Evolutionary conservation across 2,329 filamentous ascomycete genomes (phyloP), one percentile per base, ranked within the genome.

Genomic region (Hypoxylon sp.): DNA sequence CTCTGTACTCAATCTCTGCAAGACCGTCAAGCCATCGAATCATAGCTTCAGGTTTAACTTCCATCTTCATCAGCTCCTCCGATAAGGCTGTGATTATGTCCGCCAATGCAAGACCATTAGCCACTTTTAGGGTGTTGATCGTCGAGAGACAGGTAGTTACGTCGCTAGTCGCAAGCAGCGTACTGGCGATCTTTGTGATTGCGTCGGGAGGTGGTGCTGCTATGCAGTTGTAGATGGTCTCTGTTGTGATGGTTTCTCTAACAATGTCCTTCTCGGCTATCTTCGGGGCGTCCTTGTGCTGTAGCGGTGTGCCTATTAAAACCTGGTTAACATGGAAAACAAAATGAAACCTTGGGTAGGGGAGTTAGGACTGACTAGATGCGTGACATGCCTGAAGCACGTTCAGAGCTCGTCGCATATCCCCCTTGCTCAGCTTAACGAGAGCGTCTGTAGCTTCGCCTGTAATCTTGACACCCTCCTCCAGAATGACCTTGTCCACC

Each of bases 221-320:
- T 77, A 99, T 97, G 80, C 96, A 99, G 80, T 94, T 94, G 84
- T 98, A 99, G 76, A 99, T 98, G 6, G 93, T 93, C 78, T 97
- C 92, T 36, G 92, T 97, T 72, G 98, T 97, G 72, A 93, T 88
- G 65, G 74, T 85, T 30, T 98, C 95, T 43, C 93, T 87, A 60
- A 91, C 85, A 28, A 94, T 89, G 59, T 90, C 86, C 80, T 87
- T 84, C 68, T 91, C 83, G 67, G 85, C 84, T 4, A 87, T 79
- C 77, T 88, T 89, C 32, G 89, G 86, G 2, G 81, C 86, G 73
- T 88, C 83, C 74, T 86, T 88, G 43, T 85, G 79, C 59, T 88
- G 86, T 25, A 94, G 82, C 0, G 91, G 92, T 43, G 90, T 92
- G 75, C 89, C 90, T 91, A 45, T 23, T 49, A 10, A 5, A 5